These are phyloP conservation scores for Hylodesmum podocarpum DNA, from an alignment of 306 rosid species.

Conservation along the genomic window DNA sequence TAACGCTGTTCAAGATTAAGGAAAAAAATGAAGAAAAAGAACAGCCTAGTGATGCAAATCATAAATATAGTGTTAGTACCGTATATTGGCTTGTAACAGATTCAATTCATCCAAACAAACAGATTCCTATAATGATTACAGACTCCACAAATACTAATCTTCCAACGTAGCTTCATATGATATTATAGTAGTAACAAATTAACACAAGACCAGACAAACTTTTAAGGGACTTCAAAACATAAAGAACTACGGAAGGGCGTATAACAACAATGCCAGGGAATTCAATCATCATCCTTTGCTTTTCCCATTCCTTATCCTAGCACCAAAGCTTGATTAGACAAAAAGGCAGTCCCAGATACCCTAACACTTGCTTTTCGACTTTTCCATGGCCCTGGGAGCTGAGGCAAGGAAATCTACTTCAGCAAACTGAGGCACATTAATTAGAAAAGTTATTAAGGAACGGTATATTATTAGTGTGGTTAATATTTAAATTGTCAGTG, in stretches of 20 bases:
- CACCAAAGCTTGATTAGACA: constrained; percentile 30
- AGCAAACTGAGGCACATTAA: background rate
- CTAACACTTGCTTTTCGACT: constrained; percentile 68
- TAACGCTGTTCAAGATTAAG: background rate
- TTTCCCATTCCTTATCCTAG: constrained; percentile 18
- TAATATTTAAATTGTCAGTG: background rate
- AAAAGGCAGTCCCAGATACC: constrained; percentile 37
- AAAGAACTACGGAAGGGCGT: constrained; percentile 33
- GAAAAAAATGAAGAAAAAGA: background rate
- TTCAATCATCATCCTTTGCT: constrained; percentile 34
- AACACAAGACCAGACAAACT: constrained; percentile 29
- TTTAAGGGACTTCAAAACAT: constrained; percentile 37
- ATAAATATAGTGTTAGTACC: background rate
- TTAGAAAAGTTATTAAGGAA: background rate
- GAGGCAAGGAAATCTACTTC: constrained; percentile 3
- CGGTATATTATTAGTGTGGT: background rate
- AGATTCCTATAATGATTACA: constrained; percentile 47
- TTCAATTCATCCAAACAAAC: constrained; percentile 42
- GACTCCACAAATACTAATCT: constrained; percentile 57
- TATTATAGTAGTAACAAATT: constrained; percentile 40
- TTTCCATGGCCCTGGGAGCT: constrained; percentile 95
- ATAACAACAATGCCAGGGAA: constrained; percentile 31
- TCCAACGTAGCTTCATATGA: constrained; percentile 43
- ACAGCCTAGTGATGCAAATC: background rate
- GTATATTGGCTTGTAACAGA: constrained; percentile 20